These are phyloP conservation scores for Boletus sp. DNA, from an alignment of 1,284 basidiomycete genomes.

Conservation along the genomic window DNA sequence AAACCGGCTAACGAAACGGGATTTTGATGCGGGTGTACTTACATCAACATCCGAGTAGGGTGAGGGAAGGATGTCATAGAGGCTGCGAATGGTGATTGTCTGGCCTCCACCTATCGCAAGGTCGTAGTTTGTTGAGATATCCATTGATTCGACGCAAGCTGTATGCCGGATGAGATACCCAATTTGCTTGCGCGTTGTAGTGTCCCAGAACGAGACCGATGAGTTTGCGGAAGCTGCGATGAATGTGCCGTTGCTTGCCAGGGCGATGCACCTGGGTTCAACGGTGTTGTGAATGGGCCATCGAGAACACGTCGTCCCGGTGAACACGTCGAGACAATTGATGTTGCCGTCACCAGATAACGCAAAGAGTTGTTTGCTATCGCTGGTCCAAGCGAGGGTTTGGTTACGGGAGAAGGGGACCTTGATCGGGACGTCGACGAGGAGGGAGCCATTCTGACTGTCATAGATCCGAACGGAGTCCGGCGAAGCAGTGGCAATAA, in stretches of 20 bases:
- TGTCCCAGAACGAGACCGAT: background rate
- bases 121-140: background rate
- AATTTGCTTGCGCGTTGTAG: background rate
- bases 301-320: background rate
- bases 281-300: background rate
- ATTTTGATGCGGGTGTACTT: background rate
- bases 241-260: background rate
- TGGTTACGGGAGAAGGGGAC: too few species aligned
- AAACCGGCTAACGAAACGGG: too few species aligned
- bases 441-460: background rate
- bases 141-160: too few species aligned
- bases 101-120: background rate
- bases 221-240: background rate
- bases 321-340: background rate
- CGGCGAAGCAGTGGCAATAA: background rate
- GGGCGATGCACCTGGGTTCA: background rate
- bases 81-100: background rate
- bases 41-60: background rate
- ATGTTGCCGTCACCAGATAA: background rate
- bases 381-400: background rate
- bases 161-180: too few species aligned
- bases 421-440: background rate
- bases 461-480: slow-evolving; percentile 1
- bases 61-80: background rate
- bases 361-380: background rate